Percentiles rank a stretch among this genome's conserved stretches.
phyloP scores from a whole-genome alignment of 768 basidiomycete species.

The Saitozyma sp. region DNA sequence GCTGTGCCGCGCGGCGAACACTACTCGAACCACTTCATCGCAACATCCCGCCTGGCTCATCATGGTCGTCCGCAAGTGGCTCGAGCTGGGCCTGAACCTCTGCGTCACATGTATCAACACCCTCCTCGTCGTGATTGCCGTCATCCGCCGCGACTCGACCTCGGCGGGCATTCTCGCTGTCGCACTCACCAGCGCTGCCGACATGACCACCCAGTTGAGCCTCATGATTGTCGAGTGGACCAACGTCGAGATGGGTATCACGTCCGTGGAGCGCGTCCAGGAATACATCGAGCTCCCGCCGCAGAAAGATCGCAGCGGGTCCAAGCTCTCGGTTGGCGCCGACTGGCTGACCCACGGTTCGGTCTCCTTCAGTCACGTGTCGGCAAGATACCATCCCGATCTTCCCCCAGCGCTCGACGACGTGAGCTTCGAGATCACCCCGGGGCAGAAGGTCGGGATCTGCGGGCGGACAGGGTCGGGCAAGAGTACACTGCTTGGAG shows the following conservation, averaged over 20 bases:
- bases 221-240: slow-evolving; percentile 18
- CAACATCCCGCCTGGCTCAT: slow-evolving; percentile 25
- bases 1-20: slow-evolving; percentile 8
- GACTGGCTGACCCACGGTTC: slow-evolving; percentile 20
- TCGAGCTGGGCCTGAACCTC: slow-evolving; percentile 18
- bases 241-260: slow-evolving; percentile 27
- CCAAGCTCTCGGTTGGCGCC: background rate
- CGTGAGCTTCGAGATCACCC: slow-evolving; percentile 15
- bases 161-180: slow-evolving; percentile 22
- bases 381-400: slow-evolving; percentile 18
- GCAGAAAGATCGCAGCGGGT: slow-evolving; percentile 8
- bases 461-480: slow-evolving; percentile 35
- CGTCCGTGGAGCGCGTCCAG: slow-evolving; percentile 31
- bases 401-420: slow-evolving; percentile 19
- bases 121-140: slow-evolving; percentile 19
- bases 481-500: slow-evolving; percentile 29
- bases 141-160: slow-evolving; percentile 8
- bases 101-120: slow-evolving; percentile 15
- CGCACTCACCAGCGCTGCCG: slow-evolving; percentile 14
- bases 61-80: slow-evolving; percentile 21
- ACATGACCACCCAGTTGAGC: background rate
- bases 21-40: slow-evolving; percentile 14
- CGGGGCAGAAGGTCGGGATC: slow-evolving; percentile 32
- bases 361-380: slow-evolving; percentile 15
- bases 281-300: slow-evolving; percentile 29